Evolutionary conservation across 768 basidiomycete species (phyloP), one percentile per base, ranked within the genome.

Genomic region (Tylopilus cervinicoccineus): DNA sequence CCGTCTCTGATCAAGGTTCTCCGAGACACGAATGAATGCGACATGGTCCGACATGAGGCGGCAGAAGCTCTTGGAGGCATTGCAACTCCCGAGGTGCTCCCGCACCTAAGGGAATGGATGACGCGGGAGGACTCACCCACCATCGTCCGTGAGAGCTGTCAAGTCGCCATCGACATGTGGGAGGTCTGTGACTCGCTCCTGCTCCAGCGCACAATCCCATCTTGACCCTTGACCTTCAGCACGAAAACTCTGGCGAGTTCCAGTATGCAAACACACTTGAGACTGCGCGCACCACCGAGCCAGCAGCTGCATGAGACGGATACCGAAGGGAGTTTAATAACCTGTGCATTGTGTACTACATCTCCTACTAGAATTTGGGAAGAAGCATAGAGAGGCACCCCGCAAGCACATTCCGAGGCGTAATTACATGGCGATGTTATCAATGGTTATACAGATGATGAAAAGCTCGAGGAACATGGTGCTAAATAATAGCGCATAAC

Each of bases 1-100:
- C 93, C 94, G 10, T 77, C 88, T 1, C 75, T 99, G 27, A 64
- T 97, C 29, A 68, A 77, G 32, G 89, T 95, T 24, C 75, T 99
- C n/a, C 73, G 80, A 54, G 72, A 93, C 55, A 47, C 65, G 2
- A 62, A 70, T 2, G 96, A 98, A 67, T 85, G 85, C 11, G 92
- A 93, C 48, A 98, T 99, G 95, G 96, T 99, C 10, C 81, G 96
- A 27, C 96, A 99, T 58, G 96, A 99, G 68, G 96, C 95, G 22
- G 96, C 96, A 4, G 96, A 99, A 68, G 96, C 96, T 7, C 78
- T 99, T 0, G 96, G 96, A n/a, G 92, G 95, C 5, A 98, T 99
- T 48, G 94, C 86, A 23, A 92, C 87, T 2, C 89, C 91, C 0
- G 93, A 95, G 45, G 93, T 96, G 4, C 75, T 97, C 28, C 85